Conservation (phyloP, 2,329 filamentous ascomycete genomes). For the Aspergillus sp. region DNA sequence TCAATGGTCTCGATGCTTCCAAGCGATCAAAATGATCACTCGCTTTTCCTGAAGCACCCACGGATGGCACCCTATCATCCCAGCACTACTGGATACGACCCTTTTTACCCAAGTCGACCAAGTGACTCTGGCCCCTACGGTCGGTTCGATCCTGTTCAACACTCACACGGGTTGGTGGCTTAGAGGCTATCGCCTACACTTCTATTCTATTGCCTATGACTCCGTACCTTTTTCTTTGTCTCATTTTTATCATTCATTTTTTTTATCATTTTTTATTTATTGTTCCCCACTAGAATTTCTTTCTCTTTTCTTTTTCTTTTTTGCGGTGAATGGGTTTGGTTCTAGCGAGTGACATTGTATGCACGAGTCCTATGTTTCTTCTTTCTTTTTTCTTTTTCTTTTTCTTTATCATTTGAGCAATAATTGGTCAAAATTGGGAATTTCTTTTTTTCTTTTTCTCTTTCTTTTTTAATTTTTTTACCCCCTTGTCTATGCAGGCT, state of each 20-base stretch:
- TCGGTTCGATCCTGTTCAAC: slow-evolving; percentile 29
- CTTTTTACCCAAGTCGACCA: slow-evolving; percentile 22
- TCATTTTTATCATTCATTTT: slow-evolving; percentile 1
- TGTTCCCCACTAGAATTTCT: background rate
- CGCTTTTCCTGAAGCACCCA: slow-evolving; percentile 23
- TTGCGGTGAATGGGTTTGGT: background rate
- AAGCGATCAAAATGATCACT: slow-evolving; percentile 19
- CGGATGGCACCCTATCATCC: background rate
- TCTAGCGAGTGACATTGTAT: too few relatives aligned
- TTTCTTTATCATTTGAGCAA: too few relatives aligned
- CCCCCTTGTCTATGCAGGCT: too few relatives aligned
- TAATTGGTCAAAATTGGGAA: too few relatives aligned
- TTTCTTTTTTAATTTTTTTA: too few relatives aligned
- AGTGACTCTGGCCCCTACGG: slow-evolving; percentile 20
- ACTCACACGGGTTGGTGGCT: slow-evolving; percentile 30
- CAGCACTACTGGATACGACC: slow-evolving; percentile 20
- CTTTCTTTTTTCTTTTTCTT: too few relatives aligned
- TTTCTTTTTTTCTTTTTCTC: too few relatives aligned
- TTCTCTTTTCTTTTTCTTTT: slow-evolving; percentile 1
- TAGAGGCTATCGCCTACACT: slow-evolving; percentile 8
- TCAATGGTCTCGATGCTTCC: slow-evolving; percentile 25
- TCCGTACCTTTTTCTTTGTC: background rate
- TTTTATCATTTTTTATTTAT: slow-evolving; percentile 1
- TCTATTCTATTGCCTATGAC: background rate
- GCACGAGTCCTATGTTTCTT: too few relatives aligned